These are phyloP conservation scores for Mallotus nudiflorus DNA, from an alignment of 345 rosid species.

Conservation along the genomic window DNA sequence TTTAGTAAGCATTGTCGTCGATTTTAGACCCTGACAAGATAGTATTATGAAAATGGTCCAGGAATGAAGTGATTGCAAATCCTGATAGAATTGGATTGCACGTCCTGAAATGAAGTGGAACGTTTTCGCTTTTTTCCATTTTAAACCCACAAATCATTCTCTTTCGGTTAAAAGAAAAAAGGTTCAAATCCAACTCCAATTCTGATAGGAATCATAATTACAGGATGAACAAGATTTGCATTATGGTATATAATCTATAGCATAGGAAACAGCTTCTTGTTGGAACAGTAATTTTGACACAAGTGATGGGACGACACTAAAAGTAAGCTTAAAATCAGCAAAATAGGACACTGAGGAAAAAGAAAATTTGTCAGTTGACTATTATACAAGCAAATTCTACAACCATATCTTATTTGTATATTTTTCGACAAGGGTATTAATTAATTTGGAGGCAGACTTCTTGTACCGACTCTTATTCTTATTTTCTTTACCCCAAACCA, in stretches of 20 bases:
- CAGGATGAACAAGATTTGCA: neutral
- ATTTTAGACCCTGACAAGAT: neutral
- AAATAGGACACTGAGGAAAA: no score
- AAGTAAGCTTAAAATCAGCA: no score
- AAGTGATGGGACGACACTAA: no score
- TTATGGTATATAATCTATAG: no score
- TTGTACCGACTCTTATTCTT: neutral
- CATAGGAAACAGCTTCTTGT: no score
- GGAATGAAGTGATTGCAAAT: conserved; percentile 4
- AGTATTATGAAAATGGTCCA: neutral
- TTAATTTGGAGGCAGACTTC: neutral
- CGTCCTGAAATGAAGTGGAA: neutral
- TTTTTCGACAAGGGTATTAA: neutral
- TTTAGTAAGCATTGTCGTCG: neutral
- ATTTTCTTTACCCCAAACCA: neutral
- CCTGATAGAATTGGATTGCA: neutral
- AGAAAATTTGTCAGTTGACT: no score
- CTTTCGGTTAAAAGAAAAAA: conserved; percentile 1
- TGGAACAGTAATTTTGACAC: no score
- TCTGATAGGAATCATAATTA: neutral
- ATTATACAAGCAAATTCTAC: no score
- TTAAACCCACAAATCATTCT: neutral
- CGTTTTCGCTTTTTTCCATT: neutral
- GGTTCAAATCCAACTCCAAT: neutral
- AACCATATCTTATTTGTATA: neutral